phyloP scores from a whole-genome alignment of 2,329 filamentous ascomycete genomes.

The Botrytis elliptica region DNA sequence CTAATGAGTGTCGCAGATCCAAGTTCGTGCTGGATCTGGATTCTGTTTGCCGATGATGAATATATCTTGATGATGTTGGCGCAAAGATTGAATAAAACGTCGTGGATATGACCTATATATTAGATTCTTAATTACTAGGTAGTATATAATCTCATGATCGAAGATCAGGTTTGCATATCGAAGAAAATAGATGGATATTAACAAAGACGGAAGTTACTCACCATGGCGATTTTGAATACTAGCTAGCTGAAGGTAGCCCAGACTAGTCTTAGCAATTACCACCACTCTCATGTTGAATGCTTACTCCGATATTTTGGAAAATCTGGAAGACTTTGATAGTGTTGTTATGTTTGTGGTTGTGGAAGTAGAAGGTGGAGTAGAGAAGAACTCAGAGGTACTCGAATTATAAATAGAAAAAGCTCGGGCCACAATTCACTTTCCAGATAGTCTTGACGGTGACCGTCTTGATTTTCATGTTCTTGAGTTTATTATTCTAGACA shows the following conservation, averaged over 20 bases:
- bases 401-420: background rate
- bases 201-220: background rate
- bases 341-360: background rate
- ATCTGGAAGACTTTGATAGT: background rate
- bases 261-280: background rate
- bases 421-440: background rate
- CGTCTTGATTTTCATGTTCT: background rate
- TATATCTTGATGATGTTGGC: constrained; percentile 26
- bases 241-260: background rate
- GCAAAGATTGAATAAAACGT: constrained; percentile 6
- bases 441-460: background rate
- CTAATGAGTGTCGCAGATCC: background rate
- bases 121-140: rapidly evolving
- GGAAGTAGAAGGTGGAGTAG: background rate
- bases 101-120: background rate
- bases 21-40: constrained; percentile 28
- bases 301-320: background rate
- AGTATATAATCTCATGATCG: background rate
- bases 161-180: rapidly evolving
- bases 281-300: background rate
- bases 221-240: background rate
- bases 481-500: background rate
- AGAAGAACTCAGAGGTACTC: background rate
- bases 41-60: constrained; percentile 22
- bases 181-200: background rate